Evolutionary conservation across 371 early-diverging fungal genomes (phyloP).

Genomic region (Nematocida homosporus): DNA sequence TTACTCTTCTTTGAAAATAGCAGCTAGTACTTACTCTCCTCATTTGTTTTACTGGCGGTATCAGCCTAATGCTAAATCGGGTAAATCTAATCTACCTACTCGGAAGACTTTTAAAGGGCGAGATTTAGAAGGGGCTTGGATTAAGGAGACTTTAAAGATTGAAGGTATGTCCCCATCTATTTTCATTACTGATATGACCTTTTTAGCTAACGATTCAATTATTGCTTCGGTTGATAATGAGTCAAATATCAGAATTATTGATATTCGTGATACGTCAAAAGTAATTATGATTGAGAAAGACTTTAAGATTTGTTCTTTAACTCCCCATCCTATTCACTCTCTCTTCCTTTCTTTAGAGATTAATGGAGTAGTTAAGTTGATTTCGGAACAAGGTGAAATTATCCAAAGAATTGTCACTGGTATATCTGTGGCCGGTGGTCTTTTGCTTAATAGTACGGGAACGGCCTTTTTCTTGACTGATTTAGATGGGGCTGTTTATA

Average conservation of each 20-base stretch:
- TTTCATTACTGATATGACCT: constrained; percentile 39
- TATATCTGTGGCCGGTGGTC: constrained; percentile 27
- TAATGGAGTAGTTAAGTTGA: constrained; percentile 42
- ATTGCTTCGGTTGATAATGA: constrained; percentile 41
- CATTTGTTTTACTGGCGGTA: constrained; percentile 35
- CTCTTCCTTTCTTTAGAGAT: constrained; percentile 34
- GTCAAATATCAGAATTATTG: constrained; percentile 45
- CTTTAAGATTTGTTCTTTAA: constrained; percentile 40
- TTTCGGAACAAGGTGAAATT: not conserved
- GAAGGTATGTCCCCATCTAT: constrained; percentile 29
- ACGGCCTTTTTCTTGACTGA: constrained; percentile 36
- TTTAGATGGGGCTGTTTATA: constrained; percentile 26
- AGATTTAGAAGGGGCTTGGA: constrained; percentile 54
- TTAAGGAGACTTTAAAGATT: constrained; percentile 4
- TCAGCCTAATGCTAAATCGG: constrained; percentile 18
- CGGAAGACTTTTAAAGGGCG: constrained; percentile 52
- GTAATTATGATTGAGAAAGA: constrained; percentile 32
- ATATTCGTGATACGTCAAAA: constrained; percentile 4
- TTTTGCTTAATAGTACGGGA: constrained; percentile 22
- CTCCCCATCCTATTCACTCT: constrained; percentile 19
- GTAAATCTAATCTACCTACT: constrained; percentile 36
- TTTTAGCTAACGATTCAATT: constrained; percentile 14
- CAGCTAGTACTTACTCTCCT: constrained; percentile 53
- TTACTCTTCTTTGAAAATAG: constrained; percentile 61
- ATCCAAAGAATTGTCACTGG: constrained; percentile 9